Evolutionary conservation across 2,329 filamentous ascomycete species (phyloP).

Genomic region (Monosporascus sp.): DNA sequence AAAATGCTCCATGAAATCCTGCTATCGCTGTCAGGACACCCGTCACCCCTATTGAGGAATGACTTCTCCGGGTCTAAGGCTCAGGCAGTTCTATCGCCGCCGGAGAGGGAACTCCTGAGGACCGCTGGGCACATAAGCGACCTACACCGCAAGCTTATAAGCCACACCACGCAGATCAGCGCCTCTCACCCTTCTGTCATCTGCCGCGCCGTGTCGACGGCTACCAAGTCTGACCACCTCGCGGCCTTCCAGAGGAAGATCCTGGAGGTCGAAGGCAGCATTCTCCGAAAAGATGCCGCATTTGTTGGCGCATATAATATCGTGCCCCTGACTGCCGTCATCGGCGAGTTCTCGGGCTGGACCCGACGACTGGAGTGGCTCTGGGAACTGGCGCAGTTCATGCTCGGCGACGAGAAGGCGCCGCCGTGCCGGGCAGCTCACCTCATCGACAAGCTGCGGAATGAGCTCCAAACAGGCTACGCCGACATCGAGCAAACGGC

Average conservation of each 20-base stretch:
- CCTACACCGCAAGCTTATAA: slow-evolving; percentile 68
- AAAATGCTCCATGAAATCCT: slow-evolving; percentile 97
- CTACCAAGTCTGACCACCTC: slow-evolving; percentile 70
- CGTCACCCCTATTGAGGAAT: slow-evolving; percentile 74
- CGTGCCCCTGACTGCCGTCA: slow-evolving; percentile 80
- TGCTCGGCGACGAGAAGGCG: slow-evolving; percentile 41
- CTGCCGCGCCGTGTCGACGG: slow-evolving; percentile 79
- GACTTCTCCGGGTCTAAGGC: slow-evolving; percentile 40
- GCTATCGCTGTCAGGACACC: slow-evolving; percentile 90
- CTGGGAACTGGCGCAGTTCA: slow-evolving; percentile 66
- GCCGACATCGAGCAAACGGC: slow-evolving; percentile 76
- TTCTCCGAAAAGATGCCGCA: slow-evolving; percentile 69
- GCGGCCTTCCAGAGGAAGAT: slow-evolving; percentile 78
- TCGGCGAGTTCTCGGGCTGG: slow-evolving; percentile 85
- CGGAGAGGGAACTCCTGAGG: slow-evolving; percentile 76
- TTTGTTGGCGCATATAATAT: slow-evolving; percentile 90
- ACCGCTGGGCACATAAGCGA: slow-evolving; percentile 73
- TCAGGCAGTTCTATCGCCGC: slow-evolving; percentile 58
- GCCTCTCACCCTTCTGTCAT: slow-evolving; percentile 72
- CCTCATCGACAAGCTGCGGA: slow-evolving; percentile 71
- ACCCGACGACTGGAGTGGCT: slow-evolving; percentile 81
- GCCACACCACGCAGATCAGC: slow-evolving; percentile 61
- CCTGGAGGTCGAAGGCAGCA: slow-evolving; percentile 73
- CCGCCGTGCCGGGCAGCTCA: slow-evolving; percentile 58
- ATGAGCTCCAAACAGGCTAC: slow-evolving; percentile 81